Evolutionary conservation across 2,329 filamentous ascomycete species (phyloP).

Genomic region (Fonsecaea monophora): DNA sequence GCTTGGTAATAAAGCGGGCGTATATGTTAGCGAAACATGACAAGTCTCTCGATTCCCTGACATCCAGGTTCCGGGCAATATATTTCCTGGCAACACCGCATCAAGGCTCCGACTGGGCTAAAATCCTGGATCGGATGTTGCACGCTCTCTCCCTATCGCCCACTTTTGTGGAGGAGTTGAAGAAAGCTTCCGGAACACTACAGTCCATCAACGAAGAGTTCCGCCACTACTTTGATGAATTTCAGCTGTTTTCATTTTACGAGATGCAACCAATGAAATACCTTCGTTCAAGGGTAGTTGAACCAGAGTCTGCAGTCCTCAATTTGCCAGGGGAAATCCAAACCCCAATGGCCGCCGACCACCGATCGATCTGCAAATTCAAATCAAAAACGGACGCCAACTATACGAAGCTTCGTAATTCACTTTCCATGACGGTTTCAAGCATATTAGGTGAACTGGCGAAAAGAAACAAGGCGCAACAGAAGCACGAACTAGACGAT

Average conservation of each 20-base stretch:
- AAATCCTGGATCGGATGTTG: conserved; percentile 45
- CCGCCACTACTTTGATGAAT: conserved; percentile 46
- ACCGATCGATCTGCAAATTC: conserved; percentile 45
- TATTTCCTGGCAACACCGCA: conserved; percentile 44
- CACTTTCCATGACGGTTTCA: neutral
- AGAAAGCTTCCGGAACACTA: conserved; percentile 46
- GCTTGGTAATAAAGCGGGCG: conserved; percentile 18
- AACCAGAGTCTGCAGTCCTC: conserved; percentile 52
- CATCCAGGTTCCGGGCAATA: conserved; percentile 22
- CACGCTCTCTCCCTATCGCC: conserved; percentile 42
- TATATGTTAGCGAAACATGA: conserved; percentile 10
- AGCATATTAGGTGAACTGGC: neutral
- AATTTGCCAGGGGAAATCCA: conserved; percentile 52
- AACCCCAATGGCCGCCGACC: conserved; percentile 46
- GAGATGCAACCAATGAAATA: conserved; percentile 46
- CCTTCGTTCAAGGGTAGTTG: conserved; percentile 37
- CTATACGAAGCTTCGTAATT: neutral
- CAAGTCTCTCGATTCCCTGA: neutral
- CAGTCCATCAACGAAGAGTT: conserved; percentile 56
- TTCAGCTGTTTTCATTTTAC: conserved; percentile 56
- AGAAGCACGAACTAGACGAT: neutral
- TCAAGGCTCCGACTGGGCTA: conserved; percentile 40
- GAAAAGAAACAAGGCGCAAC: neutral
- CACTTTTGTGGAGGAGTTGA: conserved; percentile 50
- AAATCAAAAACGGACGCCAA: neutral